These are phyloP conservation scores for Coprinopsis strossmayeri DNA, from an alignment of 768 basidiomycete species.

Conservation along the genomic window DNA sequence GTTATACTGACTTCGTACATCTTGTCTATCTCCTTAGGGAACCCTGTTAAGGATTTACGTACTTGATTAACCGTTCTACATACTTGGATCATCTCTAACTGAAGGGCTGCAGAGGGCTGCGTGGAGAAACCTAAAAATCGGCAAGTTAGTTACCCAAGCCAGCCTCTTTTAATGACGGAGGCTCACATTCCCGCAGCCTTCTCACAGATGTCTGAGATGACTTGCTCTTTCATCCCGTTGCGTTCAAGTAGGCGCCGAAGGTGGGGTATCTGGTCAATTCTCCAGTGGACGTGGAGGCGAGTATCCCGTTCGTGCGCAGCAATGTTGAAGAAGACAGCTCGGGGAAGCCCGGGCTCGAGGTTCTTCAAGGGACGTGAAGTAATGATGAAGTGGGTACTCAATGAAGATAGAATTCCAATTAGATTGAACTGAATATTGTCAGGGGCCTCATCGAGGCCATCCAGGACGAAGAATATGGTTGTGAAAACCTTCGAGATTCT, in stretches of 20 bases:
- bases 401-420: background rate
- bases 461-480: background rate
- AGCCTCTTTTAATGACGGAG: no score
- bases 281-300: background rate
- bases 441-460: conserved; percentile 1
- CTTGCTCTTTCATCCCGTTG: background rate
- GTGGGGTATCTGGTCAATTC: background rate
- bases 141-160: background rate
- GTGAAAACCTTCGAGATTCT: background rate
- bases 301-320: conserved; percentile 1
- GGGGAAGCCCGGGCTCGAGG: background rate
- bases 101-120: background rate
- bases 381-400: background rate
- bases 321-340: background rate
- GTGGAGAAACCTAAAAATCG: background rate
- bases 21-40: background rate
- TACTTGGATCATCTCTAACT: background rate
- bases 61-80: background rate
- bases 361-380: background rate
- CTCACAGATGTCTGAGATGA: background rate
- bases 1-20: background rate
- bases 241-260: background rate
- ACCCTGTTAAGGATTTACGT: background rate
- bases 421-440: background rate
- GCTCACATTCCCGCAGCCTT: background rate